Base-by-base conservation (phyloP, 129 eudicot species). In the Helianthus tuberosus region DNA sequence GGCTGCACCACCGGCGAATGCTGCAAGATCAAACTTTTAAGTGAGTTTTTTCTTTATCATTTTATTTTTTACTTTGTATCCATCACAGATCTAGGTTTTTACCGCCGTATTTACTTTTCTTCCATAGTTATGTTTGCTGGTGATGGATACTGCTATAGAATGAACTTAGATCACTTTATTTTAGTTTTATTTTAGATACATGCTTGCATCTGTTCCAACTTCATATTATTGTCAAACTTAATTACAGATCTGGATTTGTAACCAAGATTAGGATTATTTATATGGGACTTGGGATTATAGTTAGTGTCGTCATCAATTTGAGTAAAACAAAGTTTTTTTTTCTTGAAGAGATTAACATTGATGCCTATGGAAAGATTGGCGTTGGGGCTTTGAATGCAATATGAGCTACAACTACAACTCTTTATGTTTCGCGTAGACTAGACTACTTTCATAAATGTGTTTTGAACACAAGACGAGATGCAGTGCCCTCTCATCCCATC, bases 381-480 rank as follows among this genome's bases (percentile, higher is more conserved):
- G 4, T 20, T 23, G 13, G 13, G 6, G 35, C 17, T 55, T 5
- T 55, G 62, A 55, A 55, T 20, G 62, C 32, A 6, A 3, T 16
- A 15, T 15, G 25, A 5, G 27, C 3, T 0, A 5, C 9, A 6
- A 7, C 27, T 4, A n/a, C 59, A 52, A 15, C 9, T 16, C 17
- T 41, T 41, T 41, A 41, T 41, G 46, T 8, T 41, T 20, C 1
- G 0, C 5, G 38, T 57, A 29, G 63, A 10, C 38, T 57, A 57
- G n/a, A 57, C 63, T 57, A 57, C 38, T 23, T 57, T 57, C 63
- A 57, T 57, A 57, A 57, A 20, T 57, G 38, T 8, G 38, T 20
- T 9, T 1, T 5, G 1, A 8, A 23, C 11, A 8, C 5, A 4
- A 2, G 2, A 57, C 11, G 5, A 10, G 5, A 10, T 57, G 46